A percentile compares a stretch with the other conserved stretches of the same genome.
These are phyloP conservation scores for Paecilomyces niveus DNA, from an alignment of 2,329 filamentous ascomycete genomes.

Conservation along the genomic window DNA sequence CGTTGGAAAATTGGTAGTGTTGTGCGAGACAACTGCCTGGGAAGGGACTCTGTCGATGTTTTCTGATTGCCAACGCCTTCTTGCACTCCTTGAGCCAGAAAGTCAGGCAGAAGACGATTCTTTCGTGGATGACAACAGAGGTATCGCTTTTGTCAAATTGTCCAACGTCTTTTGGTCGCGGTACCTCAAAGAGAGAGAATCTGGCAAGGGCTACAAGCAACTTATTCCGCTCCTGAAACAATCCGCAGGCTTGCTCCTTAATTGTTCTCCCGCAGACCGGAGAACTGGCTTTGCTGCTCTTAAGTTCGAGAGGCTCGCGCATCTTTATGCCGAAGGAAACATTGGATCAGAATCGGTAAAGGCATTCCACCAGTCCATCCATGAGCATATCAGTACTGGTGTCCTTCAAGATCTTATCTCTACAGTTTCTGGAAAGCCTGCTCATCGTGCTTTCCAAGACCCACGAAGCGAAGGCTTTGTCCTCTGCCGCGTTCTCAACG, in stretches of 20 bases:
- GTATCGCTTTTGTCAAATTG: constrained; percentile 29
- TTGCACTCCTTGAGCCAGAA: constrained; percentile 19
- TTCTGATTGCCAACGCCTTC: constrained; percentile 29
- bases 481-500: constrained; percentile 30
- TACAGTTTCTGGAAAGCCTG: constrained; percentile 18
- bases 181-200: constrained; percentile 37
- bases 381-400: constrained; percentile 32
- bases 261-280: constrained; percentile 26
- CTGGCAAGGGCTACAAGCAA: constrained; percentile 22
- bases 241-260: constrained; percentile 31
- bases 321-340: constrained; percentile 32
- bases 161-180: constrained; percentile 43
- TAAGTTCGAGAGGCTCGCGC: constrained; percentile 39
- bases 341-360: constrained; percentile 27
- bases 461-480: constrained; percentile 28
- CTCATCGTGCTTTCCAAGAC: constrained; percentile 22
- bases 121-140: constrained; percentile 13
- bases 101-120: constrained; percentile 8
- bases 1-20: constrained; percentile 32
- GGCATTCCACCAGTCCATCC: constrained; percentile 33
- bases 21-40: constrained; percentile 31
- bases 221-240: constrained; percentile 33
- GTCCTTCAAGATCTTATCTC: constrained; percentile 23
- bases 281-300: constrained; percentile 32
- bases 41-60: constrained; percentile 28